Evolutionary conservation across 139 green algal species (phyloP).

Genomic region (Chara braunii): DNA sequence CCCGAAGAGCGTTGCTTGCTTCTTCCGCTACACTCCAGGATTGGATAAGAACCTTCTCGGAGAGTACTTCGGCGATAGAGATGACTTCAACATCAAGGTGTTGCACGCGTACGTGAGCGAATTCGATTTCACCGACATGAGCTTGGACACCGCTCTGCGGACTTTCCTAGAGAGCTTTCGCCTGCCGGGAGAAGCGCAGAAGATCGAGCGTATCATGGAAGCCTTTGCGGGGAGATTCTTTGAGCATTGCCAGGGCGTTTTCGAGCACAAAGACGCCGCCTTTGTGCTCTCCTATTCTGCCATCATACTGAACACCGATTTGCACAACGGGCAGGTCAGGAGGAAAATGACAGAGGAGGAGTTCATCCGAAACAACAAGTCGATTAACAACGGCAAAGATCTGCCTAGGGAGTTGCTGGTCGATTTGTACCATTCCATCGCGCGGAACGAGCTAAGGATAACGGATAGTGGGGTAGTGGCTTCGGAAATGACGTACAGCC

Average conservation of each 20-base stretch:
- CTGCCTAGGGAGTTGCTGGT: slow-evolving; percentile 56
- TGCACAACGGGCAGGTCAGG: slow-evolving; percentile 78
- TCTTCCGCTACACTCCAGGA: slow-evolving; percentile 74
- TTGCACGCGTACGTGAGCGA: slow-evolving; percentile 55
- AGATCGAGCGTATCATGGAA: slow-evolving; percentile 74
- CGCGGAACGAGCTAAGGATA: slow-evolving; percentile 65
- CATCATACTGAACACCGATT: slow-evolving; percentile 84
- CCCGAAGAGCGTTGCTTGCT: slow-evolving; percentile 53
- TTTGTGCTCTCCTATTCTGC: slow-evolving; percentile 74
- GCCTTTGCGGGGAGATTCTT: slow-evolving; percentile 50
- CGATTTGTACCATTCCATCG: slow-evolving; percentile 60
- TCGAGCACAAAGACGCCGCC: slow-evolving; percentile 53
- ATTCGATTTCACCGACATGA: slow-evolving; percentile 70
- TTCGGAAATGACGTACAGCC: slow-evolving; percentile 46
- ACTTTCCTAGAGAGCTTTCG: slow-evolving; percentile 68
- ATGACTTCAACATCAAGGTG: slow-evolving; percentile 73
- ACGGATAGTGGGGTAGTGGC: background rate
- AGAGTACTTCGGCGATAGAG: slow-evolving; percentile 83
- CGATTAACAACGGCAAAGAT: slow-evolving; percentile 68
- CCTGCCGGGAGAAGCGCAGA: slow-evolving; percentile 73
- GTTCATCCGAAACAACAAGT: slow-evolving; percentile 72
- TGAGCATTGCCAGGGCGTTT: slow-evolving; percentile 5
- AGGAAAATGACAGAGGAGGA: slow-evolving; percentile 77
- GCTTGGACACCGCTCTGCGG: slow-evolving; percentile 66
- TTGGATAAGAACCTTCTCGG: slow-evolving; percentile 78